Evolutionary conservation across 2,329 filamentous ascomycete genomes (phyloP), one percentile per base, ranked within the genome.

Genomic region (Saccharata proteae): DNA sequence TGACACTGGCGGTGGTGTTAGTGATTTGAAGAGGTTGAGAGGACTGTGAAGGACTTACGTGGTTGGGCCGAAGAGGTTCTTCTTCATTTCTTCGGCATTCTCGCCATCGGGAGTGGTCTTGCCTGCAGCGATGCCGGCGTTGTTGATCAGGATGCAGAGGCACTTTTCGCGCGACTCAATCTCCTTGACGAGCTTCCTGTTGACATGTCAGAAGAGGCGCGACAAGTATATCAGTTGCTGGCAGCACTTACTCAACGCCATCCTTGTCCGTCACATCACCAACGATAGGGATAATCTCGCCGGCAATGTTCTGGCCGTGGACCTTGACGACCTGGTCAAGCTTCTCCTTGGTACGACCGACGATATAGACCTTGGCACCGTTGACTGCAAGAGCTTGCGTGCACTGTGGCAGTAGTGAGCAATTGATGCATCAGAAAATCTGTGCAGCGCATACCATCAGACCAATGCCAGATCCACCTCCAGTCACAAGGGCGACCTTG

Each of bases 361-460:
- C 53, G 39, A 65, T 63, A 44, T 66, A 65, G 15, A 64, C 61
- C 43, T 64, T 64, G 3, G 51, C 52, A 7, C 55, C 55, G 34
- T 64, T 65, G 26, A 64, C 59, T 8, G 61, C 55, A 23, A 64
- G 57, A 2, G 59, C 55, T 41, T 64, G 61, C 12, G 54, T 55
- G 23, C 54, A 48, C 12, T 13, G 2, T 24, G 10, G 15, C 19
- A 8, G 3, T 22, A 20, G 14, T n/a, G 11, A 13, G 13, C 9
- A 14, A 9, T 13, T 22, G 15, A 25, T 5, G 6, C 10, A 26
- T 2, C 7, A 10, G 4, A 9, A 8, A 5, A 9, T 6, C 13
- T 7, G 6, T 20, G 16, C 22, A 8, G 14, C 3, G 16, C 3
- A 11, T 10, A 28, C 47, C 61, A 65, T 65, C 35, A 65, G 40